Conservation (phyloP, 805 yeast genomes). For the Candida rishiriensis region DNA sequence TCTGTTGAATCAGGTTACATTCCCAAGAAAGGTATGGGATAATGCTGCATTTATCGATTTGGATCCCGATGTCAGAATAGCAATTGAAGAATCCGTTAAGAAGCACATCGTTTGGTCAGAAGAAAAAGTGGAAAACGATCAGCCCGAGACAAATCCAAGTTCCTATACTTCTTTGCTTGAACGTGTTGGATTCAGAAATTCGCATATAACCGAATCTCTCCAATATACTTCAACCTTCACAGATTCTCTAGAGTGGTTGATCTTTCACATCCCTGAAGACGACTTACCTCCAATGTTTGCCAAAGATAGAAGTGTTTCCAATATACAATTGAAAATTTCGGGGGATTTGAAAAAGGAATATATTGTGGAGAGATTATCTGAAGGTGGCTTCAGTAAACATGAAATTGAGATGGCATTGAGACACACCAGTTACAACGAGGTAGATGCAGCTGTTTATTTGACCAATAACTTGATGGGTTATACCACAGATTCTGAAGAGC, state of each 20-base stretch:
- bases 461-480: slow-evolving; percentile 35
- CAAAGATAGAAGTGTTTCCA: slow-evolving; percentile 53
- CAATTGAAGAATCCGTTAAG: slow-evolving; percentile 59
- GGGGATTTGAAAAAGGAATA: slow-evolving; percentile 53
- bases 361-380: slow-evolving; percentile 50
- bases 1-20: slow-evolving; percentile 19
- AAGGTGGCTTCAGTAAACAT: slow-evolving; percentile 67
- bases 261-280: slow-evolving; percentile 91
- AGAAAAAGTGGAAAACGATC: slow-evolving; percentile 14
- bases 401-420: slow-evolving; percentile 51
- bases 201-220: slow-evolving; percentile 71
- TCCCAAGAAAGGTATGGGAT: slow-evolving; percentile 64
- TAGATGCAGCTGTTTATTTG: slow-evolving; percentile 44
- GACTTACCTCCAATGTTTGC: slow-evolving; percentile 72
- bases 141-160: neutral
- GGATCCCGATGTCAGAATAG: slow-evolving; percentile 54
- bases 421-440: slow-evolving; percentile 40
- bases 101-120: slow-evolving; percentile 53
- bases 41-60: slow-evolving; percentile 65
- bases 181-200: slow-evolving; percentile 60
- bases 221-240: slow-evolving; percentile 47
- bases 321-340: slow-evolving; percentile 51
- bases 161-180: slow-evolving; percentile 14
- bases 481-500: slow-evolving; percentile 9
- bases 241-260: slow-evolving; percentile 66